phyloP scores from a whole-genome alignment of 2,329 filamentous ascomycete genomes.

The Fonsecaea monophora region DNA sequence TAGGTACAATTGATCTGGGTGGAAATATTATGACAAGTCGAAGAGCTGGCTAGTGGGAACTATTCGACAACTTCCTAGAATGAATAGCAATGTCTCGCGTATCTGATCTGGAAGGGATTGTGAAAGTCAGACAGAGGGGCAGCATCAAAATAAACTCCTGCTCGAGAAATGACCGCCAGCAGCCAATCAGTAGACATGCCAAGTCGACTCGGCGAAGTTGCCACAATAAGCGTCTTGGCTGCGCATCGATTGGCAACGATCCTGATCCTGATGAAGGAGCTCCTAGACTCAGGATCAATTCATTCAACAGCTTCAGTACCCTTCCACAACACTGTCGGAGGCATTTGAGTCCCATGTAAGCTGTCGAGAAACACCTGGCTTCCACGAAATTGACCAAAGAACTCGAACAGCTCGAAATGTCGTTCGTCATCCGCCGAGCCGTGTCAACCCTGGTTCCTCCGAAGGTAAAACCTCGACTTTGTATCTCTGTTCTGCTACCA shows the following conservation, averaged over 20 bases:
- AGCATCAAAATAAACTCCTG: too few species aligned
- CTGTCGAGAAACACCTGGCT: not conserved
- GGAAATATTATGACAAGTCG: not conserved
- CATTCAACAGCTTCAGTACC: conserved; percentile 27
- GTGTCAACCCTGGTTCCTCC: conserved; percentile 98
- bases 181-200: not conserved
- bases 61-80: not conserved
- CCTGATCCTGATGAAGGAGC: conserved; percentile 19
- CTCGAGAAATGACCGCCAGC: not conserved
- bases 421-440: conserved; percentile 86
- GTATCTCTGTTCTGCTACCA: conserved; percentile 1
- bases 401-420: conserved; percentile 70
- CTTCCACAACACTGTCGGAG: conserved; percentile 15
- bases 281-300: conserved; percentile 16
- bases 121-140: not conserved
- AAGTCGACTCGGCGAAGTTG: not conserved
- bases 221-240: not conserved
- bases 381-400: conserved; percentile 13
- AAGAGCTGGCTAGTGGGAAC: not conserved
- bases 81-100: not conserved
- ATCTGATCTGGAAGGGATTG: not conserved
- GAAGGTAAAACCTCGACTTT: conserved; percentile 70
- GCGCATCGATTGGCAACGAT: conserved; percentile 3
- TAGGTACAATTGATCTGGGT: not conserved
- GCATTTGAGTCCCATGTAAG: conserved; percentile 32